These are phyloP conservation scores for Gentiana straminea DNA, from an alignment of 257 asterid species.

Conservation along the genomic window DNA sequence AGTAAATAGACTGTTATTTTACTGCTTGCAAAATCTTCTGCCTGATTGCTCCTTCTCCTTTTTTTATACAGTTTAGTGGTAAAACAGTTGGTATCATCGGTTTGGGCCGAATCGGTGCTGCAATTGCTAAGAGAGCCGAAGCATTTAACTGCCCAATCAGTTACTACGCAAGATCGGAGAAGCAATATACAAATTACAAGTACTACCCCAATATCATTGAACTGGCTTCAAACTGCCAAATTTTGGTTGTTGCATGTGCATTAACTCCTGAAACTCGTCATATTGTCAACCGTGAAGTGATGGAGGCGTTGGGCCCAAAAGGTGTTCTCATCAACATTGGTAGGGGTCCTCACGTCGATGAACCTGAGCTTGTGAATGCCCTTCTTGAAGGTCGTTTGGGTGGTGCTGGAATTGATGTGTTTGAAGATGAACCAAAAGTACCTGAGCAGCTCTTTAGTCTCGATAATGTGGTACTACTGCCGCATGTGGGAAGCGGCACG, in stretches of 20 bases:
- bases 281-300: slow-evolving; percentile 59
- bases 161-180: slow-evolving; percentile 57
- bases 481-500: slow-evolving; percentile 68
- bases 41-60: too few relatives aligned
- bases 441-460: slow-evolving; percentile 52
- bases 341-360: slow-evolving; percentile 85
- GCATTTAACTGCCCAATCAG: slow-evolving; percentile 65
- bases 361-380: slow-evolving; percentile 67
- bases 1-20: too few relatives aligned
- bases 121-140: slow-evolving; percentile 61
- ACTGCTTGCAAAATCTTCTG: too few relatives aligned
- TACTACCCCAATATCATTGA: slow-evolving; percentile 39
- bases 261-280: slow-evolving; percentile 57
- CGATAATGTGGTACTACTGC: slow-evolving; percentile 60
- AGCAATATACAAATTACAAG: slow-evolving; percentile 34
- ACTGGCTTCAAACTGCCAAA: slow-evolving; percentile 63
- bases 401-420: slow-evolving; percentile 89
- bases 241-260: slow-evolving; percentile 68
- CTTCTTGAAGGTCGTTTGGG: slow-evolving; percentile 77
- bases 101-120: slow-evolving; percentile 68
- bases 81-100: slow-evolving; percentile 70
- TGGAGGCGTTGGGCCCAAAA: slow-evolving; percentile 68
- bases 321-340: slow-evolving; percentile 80
- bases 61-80: slow-evolving; percentile 60
- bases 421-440: slow-evolving; percentile 68